Evolutionary conservation across 441 rosid genomes (phyloP), one percentile per base, ranked within the genome.

Genomic region (Adansonia gregorii): DNA sequence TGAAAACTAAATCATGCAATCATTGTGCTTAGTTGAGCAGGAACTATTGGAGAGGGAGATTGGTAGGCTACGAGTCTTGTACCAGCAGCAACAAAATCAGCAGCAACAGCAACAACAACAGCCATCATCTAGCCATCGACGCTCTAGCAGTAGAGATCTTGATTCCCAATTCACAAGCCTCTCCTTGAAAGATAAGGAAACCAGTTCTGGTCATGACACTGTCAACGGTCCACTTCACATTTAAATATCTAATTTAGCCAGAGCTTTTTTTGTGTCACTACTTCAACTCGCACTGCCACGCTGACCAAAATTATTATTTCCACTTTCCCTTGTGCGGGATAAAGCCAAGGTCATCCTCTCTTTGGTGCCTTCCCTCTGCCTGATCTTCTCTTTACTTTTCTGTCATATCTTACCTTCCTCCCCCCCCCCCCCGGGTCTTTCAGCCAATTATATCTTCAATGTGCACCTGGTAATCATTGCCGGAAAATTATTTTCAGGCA

Each of bases 41-140:
- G 97, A 97, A 65, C 90, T 97, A 78, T 86, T 97, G 86, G 99
- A 93, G 87, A 93, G 95, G 85, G 99, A 97, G 85, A 88, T 93
- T 77, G 94, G 94, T 78, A 92, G 99, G 89, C 85, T 97, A 60
- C 81, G 91, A 75, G 78, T 86, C 19, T 63, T 93, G 86, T 92
- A 89, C 79, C 94, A 96, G 82, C 98, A 90, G 74, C 97, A 92
- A 45, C 97, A 88, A 74, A 89, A 84, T 15, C 88, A 76, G 8
- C 86, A 75, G 46, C 82, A 73, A 10, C 86, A 81, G 24, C 89
- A 84, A 67, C 90, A 82, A 60, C 90, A 80, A 48, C 82, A 85
- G 72, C 88, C 93, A 60, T 84, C 97, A 76, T 85, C 93, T 15
- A 85, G 88, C 76, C 99, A 86, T 67, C 90, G 92, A 46, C 94